Conservation (phyloP, 805 yeast genomes). For the Hanseniaspora singularis region DNA sequence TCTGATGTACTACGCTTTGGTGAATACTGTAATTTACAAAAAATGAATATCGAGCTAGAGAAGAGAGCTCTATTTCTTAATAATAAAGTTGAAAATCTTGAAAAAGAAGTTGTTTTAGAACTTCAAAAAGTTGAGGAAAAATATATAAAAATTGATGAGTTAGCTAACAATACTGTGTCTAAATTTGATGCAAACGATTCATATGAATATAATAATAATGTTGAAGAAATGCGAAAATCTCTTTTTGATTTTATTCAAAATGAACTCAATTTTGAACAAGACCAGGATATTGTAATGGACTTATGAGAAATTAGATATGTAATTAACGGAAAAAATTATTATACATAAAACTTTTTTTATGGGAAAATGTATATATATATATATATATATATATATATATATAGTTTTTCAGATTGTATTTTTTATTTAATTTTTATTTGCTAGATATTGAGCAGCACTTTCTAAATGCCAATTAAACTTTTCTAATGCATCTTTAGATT, state of each 20-base stretch:
- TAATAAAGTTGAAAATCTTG: too few species aligned
- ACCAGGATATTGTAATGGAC: neutral
- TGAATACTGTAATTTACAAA: neutral
- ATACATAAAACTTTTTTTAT: neutral
- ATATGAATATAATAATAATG: neutral
- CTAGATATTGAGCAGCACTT: conserved; percentile 71
- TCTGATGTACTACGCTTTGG: neutral
- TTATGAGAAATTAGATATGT: too few species aligned
- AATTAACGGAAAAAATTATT: too few species aligned
- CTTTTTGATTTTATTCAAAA: conserved; percentile 5
- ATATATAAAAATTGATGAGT: conserved; percentile 21
- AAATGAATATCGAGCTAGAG: conserved; percentile 21
- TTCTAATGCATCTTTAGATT: conserved; percentile 57
- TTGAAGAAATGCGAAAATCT: conserved; percentile 2
- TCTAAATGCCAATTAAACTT: conserved; percentile 63
- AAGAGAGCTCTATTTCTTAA: conserved; percentile 20
- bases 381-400: neutral
- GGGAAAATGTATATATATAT: neutral
- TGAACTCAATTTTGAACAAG: conserved; percentile 6
- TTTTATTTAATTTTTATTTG: neutral
- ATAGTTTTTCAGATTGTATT: neutral
- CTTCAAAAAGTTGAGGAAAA: conserved; percentile 24
- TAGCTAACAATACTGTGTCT: neutral
- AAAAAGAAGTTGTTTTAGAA: conserved; percentile 20
- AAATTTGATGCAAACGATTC: neutral